Evolutionary conservation across 2,329 filamentous ascomycete species (phyloP).

Genomic region (Chaetomium olivaceum): DNA sequence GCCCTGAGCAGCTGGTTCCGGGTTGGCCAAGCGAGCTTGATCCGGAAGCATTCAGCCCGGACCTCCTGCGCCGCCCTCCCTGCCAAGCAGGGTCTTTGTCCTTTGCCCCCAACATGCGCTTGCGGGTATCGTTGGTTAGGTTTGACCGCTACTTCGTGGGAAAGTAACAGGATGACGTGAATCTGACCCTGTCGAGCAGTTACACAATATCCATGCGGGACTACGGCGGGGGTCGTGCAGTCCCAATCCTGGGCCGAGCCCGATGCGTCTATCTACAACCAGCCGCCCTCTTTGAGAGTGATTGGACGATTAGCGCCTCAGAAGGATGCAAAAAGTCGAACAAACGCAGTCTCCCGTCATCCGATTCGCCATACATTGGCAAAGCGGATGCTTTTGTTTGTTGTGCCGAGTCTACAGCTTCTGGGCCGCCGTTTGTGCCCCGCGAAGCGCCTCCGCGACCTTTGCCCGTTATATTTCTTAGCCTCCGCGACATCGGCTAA

Average conservation of each 20-base stretch:
- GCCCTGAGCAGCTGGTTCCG: not conserved
- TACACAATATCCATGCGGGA: not conserved
- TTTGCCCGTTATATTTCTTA: not conserved
- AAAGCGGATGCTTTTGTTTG: not conserved
- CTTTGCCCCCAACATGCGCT: not conserved
- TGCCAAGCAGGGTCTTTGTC: not conserved
- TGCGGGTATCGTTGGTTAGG: not conserved
- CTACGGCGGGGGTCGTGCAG: not conserved
- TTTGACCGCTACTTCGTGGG: slow-evolving; percentile 8
- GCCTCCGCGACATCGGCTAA: not conserved
- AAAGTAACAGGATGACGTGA: not conserved
- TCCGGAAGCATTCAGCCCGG: not conserved
- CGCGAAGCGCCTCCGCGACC: not conserved
- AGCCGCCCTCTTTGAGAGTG: not conserved
- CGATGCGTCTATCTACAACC: not conserved
- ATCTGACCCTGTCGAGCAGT: not conserved
- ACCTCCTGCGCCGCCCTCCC: not conserved
- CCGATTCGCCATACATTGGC: not conserved
- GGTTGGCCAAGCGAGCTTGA: not conserved
- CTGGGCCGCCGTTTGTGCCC: not conserved
- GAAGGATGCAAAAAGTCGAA: not conserved
- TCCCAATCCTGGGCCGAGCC: not conserved
- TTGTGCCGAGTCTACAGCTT: not conserved
- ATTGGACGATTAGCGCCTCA: not conserved
- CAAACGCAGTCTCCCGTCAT: not conserved